These are phyloP conservation scores for Magnolia kwangsiensis DNA, from an alignment of 164 flowering plant species.

Conservation along the genomic window DNA sequence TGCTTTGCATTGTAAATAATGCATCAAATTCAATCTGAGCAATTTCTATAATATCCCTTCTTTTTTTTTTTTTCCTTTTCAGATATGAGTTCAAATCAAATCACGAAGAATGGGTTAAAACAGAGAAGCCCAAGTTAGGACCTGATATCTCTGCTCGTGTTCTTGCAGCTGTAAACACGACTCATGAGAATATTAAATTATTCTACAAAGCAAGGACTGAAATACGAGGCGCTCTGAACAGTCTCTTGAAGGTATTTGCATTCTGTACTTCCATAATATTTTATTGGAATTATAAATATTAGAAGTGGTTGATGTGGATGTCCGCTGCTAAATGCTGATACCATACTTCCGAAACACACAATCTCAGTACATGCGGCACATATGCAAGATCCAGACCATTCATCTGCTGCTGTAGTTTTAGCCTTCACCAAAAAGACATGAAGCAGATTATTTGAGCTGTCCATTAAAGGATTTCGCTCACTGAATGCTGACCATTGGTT, in stretches of 20 bases:
- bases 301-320: not conserved
- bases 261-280: not conserved
- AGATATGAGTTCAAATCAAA: constrained; percentile 93
- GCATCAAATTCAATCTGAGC: constrained; percentile 8
- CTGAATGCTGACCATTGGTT: not conserved
- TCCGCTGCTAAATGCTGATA: not conserved
- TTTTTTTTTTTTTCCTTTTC: not conserved
- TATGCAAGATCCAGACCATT: not conserved
- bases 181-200: constrained; percentile 54
- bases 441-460: not conserved
- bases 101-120: constrained; percentile 82
- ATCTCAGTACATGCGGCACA: not conserved
- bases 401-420: too few species aligned
- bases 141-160: constrained; percentile 58
- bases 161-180: constrained; percentile 53
- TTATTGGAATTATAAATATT: not conserved
- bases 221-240: constrained; percentile 68
- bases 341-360: not conserved
- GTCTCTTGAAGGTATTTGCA: constrained; percentile 65
- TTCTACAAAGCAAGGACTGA: constrained; percentile 80
- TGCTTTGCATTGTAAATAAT: not conserved
- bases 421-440: not conserved
- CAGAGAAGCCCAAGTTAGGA: constrained; percentile 69
- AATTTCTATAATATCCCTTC: constrained; percentile 3
- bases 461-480: not conserved